A percentile compares a stretch with the other conserved stretches of the same genome.
Conservation (phyloP, 1,139 yeast species). For the Blastobotrys aristatus region DNA sequence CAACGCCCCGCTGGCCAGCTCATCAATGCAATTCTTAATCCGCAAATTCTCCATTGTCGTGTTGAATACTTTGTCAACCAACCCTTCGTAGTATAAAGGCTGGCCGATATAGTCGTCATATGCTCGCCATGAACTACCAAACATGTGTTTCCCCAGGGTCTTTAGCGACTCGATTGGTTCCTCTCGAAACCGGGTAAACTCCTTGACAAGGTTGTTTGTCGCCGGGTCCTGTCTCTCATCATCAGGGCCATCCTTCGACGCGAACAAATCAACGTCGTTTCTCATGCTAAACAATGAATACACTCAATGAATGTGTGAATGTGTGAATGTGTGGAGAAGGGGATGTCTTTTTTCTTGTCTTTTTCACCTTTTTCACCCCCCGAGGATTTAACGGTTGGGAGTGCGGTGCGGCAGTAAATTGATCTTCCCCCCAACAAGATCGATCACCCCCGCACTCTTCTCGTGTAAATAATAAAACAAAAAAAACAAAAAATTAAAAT, state of each 20-base stretch:
- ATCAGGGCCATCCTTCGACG: too few species aligned
- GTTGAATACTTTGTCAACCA: slow-evolving; percentile 30
- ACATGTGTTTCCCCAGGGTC: slow-evolving; percentile 30
- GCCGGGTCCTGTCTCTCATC: slow-evolving; percentile 6
- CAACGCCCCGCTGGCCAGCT: slow-evolving; percentile 33
- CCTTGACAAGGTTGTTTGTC: slow-evolving; percentile 23
- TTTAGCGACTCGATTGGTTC: slow-evolving; percentile 33
- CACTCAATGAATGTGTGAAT: neutral
- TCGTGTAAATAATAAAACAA: neutral
- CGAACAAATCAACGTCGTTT: slow-evolving; percentile 5
- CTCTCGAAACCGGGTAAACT: slow-evolving; percentile 34
- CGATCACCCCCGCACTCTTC: too few species aligned
- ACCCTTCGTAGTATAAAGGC: slow-evolving; percentile 33
- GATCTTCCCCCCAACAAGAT: too few species aligned
- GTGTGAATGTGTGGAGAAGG: neutral
- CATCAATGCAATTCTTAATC: slow-evolving; percentile 29
- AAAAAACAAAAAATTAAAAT: too few species aligned
- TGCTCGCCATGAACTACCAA: slow-evolving; percentile 38
- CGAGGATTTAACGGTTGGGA: too few species aligned
- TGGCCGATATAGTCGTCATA: slow-evolving; percentile 38
- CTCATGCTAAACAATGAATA: too few species aligned
- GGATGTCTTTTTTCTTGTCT: too few species aligned
- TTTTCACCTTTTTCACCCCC: too few species aligned
- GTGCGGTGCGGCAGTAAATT: too few species aligned
- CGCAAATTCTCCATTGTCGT: slow-evolving; percentile 32